phyloP scores from a whole-genome alignment of 805 yeast genomes.

The Soucietia sequanensis region DNA sequence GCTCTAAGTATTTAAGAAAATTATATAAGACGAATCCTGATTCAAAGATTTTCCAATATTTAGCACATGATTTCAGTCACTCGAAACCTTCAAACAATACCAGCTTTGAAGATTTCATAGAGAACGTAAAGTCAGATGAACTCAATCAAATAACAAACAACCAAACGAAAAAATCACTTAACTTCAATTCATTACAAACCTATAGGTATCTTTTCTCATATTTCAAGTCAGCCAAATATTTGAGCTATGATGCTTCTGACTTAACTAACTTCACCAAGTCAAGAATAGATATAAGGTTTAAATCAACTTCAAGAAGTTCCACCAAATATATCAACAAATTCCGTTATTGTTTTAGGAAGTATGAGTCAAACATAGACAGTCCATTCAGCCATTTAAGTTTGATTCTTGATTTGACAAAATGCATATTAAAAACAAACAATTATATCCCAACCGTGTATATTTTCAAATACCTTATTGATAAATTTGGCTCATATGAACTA shows the following conservation, averaged over 20 bases:
- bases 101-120: too few relatives aligned
- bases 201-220: conserved; percentile 22
- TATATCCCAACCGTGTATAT: conserved; percentile 23
- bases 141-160: not conserved
- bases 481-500: conserved; percentile 19
- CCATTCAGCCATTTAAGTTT: conserved; percentile 11
- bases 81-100: not conserved
- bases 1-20: not conserved
- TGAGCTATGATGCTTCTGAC: conserved; percentile 33
- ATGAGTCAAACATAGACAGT: conserved; percentile 5
- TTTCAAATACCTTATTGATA: conserved; percentile 23
- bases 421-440: conserved; percentile 9
- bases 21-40: not conserved
- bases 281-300: conserved; percentile 9
- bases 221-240: conserved; percentile 30
- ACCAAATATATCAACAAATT: conserved; percentile 20
- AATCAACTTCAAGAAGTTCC: conserved; percentile 12
- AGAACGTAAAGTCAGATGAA: too few relatives aligned
- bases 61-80: too few relatives aligned
- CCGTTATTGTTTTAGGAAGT: conserved; percentile 13
- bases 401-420: conserved; percentile 8
- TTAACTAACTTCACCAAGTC: conserved; percentile 17
- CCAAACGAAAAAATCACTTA: not conserved
- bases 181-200: conserved; percentile 22
- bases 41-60: too few relatives aligned